phyloP scores from a whole-genome alignment of 176 grass and related monocot genomes.

The Pontederia paniculata region DNA sequence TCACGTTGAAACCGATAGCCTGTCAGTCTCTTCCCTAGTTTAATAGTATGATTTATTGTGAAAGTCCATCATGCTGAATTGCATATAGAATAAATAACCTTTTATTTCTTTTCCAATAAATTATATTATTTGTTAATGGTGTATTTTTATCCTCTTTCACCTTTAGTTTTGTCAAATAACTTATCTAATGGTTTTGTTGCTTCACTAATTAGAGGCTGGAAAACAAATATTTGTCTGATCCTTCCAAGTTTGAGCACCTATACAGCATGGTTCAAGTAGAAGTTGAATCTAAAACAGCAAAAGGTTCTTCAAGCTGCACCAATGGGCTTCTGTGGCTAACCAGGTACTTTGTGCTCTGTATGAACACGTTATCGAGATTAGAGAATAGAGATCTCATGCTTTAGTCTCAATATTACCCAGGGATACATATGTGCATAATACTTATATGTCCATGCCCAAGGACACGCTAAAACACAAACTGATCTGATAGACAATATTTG shows the following conservation, averaged over 20 bases:
- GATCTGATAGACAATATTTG: no score
- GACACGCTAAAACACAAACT: no score
- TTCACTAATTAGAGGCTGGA: conserved; percentile 58
- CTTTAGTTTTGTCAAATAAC: background rate
- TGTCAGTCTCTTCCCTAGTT: no score
- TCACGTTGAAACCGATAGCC: no score
- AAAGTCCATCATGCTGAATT: background rate
- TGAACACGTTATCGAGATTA: background rate
- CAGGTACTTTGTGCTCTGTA: conserved; percentile 33
- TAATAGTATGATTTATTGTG: no score
- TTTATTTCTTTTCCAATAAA: no score
- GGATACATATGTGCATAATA: background rate
- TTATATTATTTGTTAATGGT: no score
- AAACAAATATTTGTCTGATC: conserved; percentile 60
- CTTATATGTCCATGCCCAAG: no score
- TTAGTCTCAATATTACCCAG: conserved; percentile 1
- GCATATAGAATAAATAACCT: no score
- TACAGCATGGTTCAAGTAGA: conserved; percentile 89
- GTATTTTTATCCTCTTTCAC: background rate
- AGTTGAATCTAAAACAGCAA: conserved; percentile 75
- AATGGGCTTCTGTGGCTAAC: conserved; percentile 99
- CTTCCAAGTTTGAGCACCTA: conserved; percentile 64
- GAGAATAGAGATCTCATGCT: background rate
- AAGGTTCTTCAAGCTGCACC: conserved; percentile 82
- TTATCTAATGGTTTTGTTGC: background rate